Evolutionary conservation across 1,284 basidiomycete species (phyloP).

Genomic region (Trametes pubescens): DNA sequence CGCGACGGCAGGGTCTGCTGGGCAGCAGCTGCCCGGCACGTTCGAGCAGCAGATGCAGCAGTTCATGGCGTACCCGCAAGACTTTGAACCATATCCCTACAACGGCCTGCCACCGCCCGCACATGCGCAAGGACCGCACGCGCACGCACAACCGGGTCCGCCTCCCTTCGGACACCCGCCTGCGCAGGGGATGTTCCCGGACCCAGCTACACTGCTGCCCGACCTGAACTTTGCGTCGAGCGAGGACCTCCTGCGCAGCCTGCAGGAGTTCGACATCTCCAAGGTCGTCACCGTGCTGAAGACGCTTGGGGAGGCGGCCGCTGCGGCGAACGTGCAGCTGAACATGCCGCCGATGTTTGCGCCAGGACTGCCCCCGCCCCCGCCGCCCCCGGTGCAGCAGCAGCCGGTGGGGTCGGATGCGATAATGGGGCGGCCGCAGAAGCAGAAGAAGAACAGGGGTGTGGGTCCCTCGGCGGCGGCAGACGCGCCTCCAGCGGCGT

Average conservation of each 20-base stretch:
- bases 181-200: conserved; percentile 41
- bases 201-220: conserved; percentile 43
- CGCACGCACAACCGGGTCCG: conserved; percentile 20
- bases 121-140: conserved; percentile 38
- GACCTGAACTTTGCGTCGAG: conserved; percentile 67
- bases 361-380: conserved; percentile 42
- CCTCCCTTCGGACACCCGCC: conserved; percentile 40
- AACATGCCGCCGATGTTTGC: conserved; percentile 45
- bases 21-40: conserved; percentile 17
- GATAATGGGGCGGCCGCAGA: conserved; percentile 46
- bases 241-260: conserved; percentile 73
- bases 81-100: conserved; percentile 35
- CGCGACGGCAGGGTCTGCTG: conserved; percentile 36
- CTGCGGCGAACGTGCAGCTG: conserved; percentile 51
- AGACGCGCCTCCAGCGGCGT: conserved; percentile 33
- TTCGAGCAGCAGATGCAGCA: conserved; percentile 35
- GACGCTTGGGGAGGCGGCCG: conserved; percentile 64
- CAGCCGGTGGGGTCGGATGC: conserved; percentile 55
- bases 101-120: conserved; percentile 20
- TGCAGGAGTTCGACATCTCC: conserved; percentile 75
- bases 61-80: conserved; percentile 34
- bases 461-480: conserved; percentile 21
- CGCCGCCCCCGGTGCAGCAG: conserved; percentile 39
- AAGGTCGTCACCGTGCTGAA: conserved; percentile 73
- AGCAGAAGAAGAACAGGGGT: conserved; percentile 43